Base-by-base conservation (phyloP, 768 basidiomycete genomes). In the Russula ochroleuca region DNA sequence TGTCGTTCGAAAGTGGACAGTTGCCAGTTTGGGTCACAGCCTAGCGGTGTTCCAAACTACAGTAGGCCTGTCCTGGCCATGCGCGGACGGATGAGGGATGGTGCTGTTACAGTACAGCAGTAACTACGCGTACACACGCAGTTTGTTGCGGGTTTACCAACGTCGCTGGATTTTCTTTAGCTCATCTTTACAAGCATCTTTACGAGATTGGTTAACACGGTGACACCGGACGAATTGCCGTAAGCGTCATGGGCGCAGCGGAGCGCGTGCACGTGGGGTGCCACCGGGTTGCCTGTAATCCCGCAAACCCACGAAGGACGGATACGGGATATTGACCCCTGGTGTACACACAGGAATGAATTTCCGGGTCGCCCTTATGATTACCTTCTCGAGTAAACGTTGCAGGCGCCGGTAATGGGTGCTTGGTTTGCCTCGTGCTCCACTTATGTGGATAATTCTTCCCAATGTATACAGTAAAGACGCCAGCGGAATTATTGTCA, bases 211-310 rank as follows among this genome's bases (percentile, higher is more conserved):
- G 48, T 19, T 13, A 50, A 17, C 6, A 28, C 28, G 28, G 28
- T 28, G 28, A 28, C 53, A 51, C 47, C 52, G 60, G 52, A 54
- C 28, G 33, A 35, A 47, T 54, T 54, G 2, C 60, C 43, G 3
- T 54, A 54, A 37, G 43, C 17, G 60, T 10, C 19, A 28, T 61
- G 60, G 60, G 60, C 60, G 59, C 38, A 60, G 50, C 50, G 59
- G 51, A 23, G 17, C 40, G 47, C 53, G 53, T 37, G 37, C 48
- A 62, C 43, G 47, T 49, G 61, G 25, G 28, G 61, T 47, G 61
- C 43, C 43, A 45, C 43, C 21, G 43, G 43, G n/a, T 52, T 48
- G 57, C 43, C 33, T 45, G 21, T 23, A 55, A 15, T 55, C 61
- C 52, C 23, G 19, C n/a, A 53, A 55, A 21, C 25, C 45, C 37